phyloP scores from a whole-genome alignment of 2,329 filamentous ascomycete species.

The Trichophyton benhamiae region DNA sequence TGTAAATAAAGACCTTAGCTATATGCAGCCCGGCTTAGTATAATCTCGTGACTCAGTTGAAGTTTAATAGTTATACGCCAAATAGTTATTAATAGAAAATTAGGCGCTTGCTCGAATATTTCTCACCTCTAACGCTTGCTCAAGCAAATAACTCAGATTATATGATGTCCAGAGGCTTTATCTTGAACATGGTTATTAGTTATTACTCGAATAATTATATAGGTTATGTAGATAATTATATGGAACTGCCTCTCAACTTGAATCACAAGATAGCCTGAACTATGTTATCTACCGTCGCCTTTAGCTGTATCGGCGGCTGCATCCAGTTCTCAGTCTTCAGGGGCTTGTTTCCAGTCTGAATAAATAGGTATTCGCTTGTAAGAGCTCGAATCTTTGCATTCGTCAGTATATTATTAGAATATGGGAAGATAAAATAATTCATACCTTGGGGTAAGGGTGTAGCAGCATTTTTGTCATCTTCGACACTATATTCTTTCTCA shows the following conservation, averaged over 20 bases:
- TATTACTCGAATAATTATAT: too few species aligned
- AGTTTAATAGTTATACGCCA: too few species aligned
- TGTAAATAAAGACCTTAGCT: too few species aligned
- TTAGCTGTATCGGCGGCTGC: conserved; percentile 24
- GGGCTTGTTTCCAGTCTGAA: conserved; percentile 21
- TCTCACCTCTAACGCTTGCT: too few species aligned
- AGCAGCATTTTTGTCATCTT: conserved; percentile 61
- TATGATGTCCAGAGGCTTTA: too few species aligned
- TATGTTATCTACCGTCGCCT: conserved; percentile 21
- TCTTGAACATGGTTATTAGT: too few species aligned
- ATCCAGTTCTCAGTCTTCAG: conserved; percentile 28
- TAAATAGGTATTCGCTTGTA: conserved; percentile 27
- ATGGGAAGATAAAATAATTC: not conserved
- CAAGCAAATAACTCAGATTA: too few species aligned
- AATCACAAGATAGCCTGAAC: conserved; percentile 1
- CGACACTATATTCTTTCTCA: conserved; percentile 47
- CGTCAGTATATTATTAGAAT: not conserved
- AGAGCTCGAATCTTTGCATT: conserved; percentile 23
- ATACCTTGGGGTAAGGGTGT: conserved; percentile 70
- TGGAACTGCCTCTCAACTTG: not conserved
- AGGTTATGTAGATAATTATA: too few species aligned
- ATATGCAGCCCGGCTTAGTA: too few species aligned
- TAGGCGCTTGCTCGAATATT: too few species aligned
- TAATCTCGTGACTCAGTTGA: too few species aligned
- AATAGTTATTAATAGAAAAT: too few species aligned